A percentile compares a stretch with the other conserved stretches of the same genome.
Evolutionary conservation across 805 yeast species (phyloP).

Genomic region (Saturnispora hagleri): DNA sequence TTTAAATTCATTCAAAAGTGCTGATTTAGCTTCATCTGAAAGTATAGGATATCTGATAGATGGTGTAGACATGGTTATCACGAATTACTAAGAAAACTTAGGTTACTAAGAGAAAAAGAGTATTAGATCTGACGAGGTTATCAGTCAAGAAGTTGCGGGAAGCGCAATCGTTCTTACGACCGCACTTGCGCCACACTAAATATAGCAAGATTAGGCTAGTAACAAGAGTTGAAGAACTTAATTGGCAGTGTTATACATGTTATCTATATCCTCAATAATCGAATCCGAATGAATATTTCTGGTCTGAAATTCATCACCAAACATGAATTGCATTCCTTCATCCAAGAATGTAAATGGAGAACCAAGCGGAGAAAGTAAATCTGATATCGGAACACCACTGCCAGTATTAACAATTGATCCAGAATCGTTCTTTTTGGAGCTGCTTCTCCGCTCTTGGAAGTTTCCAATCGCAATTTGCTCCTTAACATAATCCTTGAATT

Average conservation of each 20-base stretch:
- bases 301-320: constrained; percentile 5
- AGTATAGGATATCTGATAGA: constrained; percentile 8
- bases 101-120: background rate
- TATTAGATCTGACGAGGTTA: background rate
- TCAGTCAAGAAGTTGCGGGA: background rate
- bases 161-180: background rate
- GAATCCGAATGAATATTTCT: background rate
- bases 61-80: constrained; percentile 1
- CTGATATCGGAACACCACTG: background rate
- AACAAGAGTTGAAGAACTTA: background rate
- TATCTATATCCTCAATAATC: constrained; percentile 4
- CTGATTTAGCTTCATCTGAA: constrained; percentile 8
- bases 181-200: background rate
- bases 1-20: constrained; percentile 17
- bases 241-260: background rate
- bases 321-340: constrained; percentile 12
- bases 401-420: background rate
- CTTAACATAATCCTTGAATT: constrained; percentile 8
- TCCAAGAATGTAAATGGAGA: constrained; percentile 8
- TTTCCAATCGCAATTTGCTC: background rate
- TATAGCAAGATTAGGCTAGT: background rate
- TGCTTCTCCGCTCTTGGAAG: background rate
- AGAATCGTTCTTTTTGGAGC: background rate
- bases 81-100: background rate
- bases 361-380: background rate